These are phyloP conservation scores for Meyerozyma sp. DNA, from an alignment of 1,139 yeast genomes.

Conservation along the genomic window DNA sequence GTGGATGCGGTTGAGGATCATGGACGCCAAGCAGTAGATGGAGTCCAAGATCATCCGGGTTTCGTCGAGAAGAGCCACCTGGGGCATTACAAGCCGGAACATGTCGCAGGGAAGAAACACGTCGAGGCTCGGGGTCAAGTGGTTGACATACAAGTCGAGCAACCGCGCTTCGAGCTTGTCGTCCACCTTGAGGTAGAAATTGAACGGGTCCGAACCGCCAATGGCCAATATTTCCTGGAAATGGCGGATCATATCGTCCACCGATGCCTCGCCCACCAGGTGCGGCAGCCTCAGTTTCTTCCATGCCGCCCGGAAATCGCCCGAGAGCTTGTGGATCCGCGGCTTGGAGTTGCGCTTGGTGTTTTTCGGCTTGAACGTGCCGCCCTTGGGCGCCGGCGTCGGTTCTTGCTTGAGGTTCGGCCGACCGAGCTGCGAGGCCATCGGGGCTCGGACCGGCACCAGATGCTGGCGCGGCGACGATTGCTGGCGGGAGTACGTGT, in stretches of 20 bases:
- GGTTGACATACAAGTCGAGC: constrained; percentile 29
- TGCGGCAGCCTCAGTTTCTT: constrained; percentile 4
- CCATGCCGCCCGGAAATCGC: constrained; percentile 7
- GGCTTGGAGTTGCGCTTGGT: constrained; percentile 35
- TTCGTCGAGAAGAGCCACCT: constrained; percentile 33
- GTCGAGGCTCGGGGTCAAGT: constrained; percentile 22
- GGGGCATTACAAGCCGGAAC: constrained; percentile 28
- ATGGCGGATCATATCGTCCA: constrained; percentile 22
- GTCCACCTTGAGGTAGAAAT: constrained; percentile 13
- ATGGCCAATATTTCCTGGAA: constrained; percentile 21
- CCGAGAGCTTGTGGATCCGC: constrained; percentile 25
- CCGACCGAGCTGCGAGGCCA: neutral
- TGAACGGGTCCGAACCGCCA: constrained; percentile 5
- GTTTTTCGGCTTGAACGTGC: constrained; percentile 27
- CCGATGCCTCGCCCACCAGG: constrained; percentile 17
- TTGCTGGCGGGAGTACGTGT: constrained; percentile 3
- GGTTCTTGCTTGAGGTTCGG: neutral
- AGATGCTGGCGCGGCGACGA: constrained; percentile 3
- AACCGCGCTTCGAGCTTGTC: constrained; percentile 24
- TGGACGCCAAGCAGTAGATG: constrained; percentile 30
- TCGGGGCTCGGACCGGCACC: neutral
- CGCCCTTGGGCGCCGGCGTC: neutral
- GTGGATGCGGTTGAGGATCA: constrained; percentile 24
- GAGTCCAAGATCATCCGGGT: constrained; percentile 31
- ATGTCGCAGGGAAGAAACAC: constrained; percentile 25